These are phyloP conservation scores for Lachnellula occidentalis DNA, from an alignment of 2,329 filamentous ascomycete species.

Conservation along the genomic window DNA sequence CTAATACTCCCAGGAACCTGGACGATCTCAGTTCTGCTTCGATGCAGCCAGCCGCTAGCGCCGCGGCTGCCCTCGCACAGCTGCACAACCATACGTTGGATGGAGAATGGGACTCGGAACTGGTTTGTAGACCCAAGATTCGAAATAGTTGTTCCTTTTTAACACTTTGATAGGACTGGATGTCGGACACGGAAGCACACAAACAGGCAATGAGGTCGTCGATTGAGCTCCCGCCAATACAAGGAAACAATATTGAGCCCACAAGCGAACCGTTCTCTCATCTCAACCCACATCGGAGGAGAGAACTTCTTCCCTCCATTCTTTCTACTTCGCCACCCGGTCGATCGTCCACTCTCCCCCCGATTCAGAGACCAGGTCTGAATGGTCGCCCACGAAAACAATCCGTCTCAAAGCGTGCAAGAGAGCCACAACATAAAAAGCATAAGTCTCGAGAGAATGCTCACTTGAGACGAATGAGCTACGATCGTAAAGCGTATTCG, in stretches of 20 bases:
- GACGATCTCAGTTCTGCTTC: slow-evolving; percentile 62
- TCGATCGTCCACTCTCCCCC: slow-evolving; percentile 81
- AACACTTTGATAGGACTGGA: slow-evolving; percentile 52
- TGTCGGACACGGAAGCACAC: slow-evolving; percentile 64
- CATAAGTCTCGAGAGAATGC: slow-evolving; percentile 67
- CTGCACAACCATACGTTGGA: slow-evolving; percentile 74
- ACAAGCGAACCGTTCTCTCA: slow-evolving; percentile 65
- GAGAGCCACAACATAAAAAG: slow-evolving; percentile 74
- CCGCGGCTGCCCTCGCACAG: slow-evolving; percentile 81
- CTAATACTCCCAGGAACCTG: slow-evolving; percentile 61
- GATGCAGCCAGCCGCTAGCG: slow-evolving; percentile 64
- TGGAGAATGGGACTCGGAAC: slow-evolving; percentile 71
- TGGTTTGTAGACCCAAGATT: slow-evolving; percentile 45
- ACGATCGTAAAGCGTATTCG: slow-evolving; percentile 77
- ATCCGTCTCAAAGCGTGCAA: slow-evolving; percentile 74
- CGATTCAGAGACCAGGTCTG: slow-evolving; percentile 69
- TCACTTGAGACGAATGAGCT: slow-evolving; percentile 59
- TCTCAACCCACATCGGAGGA: slow-evolving; percentile 54
- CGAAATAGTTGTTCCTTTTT: slow-evolving; percentile 1
- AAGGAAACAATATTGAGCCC: slow-evolving; percentile 46
- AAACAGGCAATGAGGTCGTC: slow-evolving; percentile 56
- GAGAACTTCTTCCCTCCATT: slow-evolving; percentile 78
- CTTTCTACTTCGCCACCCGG: slow-evolving; percentile 76
- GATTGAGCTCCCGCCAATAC: slow-evolving; percentile 68
- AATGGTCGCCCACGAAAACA: slow-evolving; percentile 70